phyloP scores from a whole-genome alignment of 371 early-diverging fungal genomes.

The Syncephalastrum racemosum region DNA sequence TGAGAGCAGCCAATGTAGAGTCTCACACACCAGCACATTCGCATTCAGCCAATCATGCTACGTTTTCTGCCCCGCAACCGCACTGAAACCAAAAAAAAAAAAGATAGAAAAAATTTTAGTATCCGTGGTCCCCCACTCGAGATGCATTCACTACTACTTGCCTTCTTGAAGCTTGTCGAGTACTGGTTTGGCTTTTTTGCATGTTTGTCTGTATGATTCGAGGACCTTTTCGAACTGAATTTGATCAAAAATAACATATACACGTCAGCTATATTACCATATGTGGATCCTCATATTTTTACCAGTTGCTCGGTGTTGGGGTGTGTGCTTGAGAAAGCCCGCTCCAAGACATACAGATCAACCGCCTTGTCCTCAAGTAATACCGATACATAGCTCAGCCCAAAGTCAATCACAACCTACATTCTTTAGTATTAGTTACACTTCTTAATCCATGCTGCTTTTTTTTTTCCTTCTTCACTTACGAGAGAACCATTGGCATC shows the following conservation, averaged over 20 bases:
- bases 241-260: not conserved
- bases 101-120: constrained; percentile 7
- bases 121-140: not conserved
- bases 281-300: constrained; percentile 18
- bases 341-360: constrained; percentile 98
- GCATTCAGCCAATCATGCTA: constrained; percentile 78
- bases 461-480: too few species aligned
- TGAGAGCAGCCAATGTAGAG: not conserved
- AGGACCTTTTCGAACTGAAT: constrained; percentile 75
- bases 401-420: constrained; percentile 95
- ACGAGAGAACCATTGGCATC: constrained; percentile 54
- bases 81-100: constrained; percentile 48
- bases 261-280: not conserved
- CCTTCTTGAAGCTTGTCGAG: constrained; percentile 84
- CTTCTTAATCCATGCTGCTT: too few species aligned
- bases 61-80: constrained; percentile 90
- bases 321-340: constrained; percentile 91
- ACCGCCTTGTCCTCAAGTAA: constrained; percentile 99
- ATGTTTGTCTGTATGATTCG: constrained; percentile 55
- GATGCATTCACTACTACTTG: constrained; percentile 29
- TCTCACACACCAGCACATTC: too few species aligned
- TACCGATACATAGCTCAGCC: constrained; percentile 83
- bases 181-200: constrained; percentile 58
- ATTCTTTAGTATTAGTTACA: too few species aligned
- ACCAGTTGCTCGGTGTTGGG: constrained; percentile 77